phyloP scores from a whole-genome alignment of 208 protist genomes.

The Trypanosoma scelopori region DNA sequence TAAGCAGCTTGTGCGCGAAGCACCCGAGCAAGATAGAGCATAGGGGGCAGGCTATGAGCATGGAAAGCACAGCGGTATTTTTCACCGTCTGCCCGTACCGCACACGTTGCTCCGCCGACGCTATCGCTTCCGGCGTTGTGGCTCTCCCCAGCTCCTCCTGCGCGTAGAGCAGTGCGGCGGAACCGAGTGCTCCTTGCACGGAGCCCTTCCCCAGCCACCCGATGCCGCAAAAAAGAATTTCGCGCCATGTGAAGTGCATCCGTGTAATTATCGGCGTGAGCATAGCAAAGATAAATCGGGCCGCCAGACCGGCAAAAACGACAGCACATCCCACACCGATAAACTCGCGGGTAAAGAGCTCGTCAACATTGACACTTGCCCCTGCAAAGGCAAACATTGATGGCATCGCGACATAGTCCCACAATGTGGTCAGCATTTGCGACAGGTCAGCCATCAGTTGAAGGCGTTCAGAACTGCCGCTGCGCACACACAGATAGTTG shows the following conservation, averaged over 20 bases:
- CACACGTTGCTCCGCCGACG: conserved; percentile 20
- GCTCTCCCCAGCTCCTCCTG: conserved; percentile 24
- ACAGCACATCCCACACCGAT: conserved; percentile 39
- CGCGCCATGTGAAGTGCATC: conserved; percentile 39
- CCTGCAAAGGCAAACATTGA: conserved; percentile 54
- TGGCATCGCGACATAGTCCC: conserved; percentile 65
- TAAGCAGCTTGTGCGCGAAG: conserved; percentile 41
- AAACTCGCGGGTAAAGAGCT: conserved; percentile 43
- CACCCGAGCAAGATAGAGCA: conserved; percentile 52
- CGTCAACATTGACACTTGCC: conserved; percentile 38
- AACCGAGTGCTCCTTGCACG: conserved; percentile 44
- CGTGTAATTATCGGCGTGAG: conserved; percentile 33
- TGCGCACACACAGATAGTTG: conserved; percentile 47
- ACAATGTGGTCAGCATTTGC: conserved; percentile 42
- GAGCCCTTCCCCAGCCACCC: conserved; percentile 61
- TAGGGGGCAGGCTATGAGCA: conserved; percentile 54
- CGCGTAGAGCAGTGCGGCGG: conserved; percentile 33
- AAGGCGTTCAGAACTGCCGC: conserved; percentile 35
- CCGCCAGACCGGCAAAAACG: conserved; percentile 46
- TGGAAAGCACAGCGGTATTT: conserved; percentile 47
- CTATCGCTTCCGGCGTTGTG: conserved; percentile 30
- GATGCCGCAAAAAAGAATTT: conserved; percentile 51
- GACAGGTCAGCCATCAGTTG: conserved; percentile 42
- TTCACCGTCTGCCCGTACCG: conserved; percentile 42
- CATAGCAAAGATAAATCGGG: conserved; percentile 40